Base-by-base conservation (phyloP, 2,329 filamentous ascomycete genomes). In the Ramularia endophylla region DNA sequence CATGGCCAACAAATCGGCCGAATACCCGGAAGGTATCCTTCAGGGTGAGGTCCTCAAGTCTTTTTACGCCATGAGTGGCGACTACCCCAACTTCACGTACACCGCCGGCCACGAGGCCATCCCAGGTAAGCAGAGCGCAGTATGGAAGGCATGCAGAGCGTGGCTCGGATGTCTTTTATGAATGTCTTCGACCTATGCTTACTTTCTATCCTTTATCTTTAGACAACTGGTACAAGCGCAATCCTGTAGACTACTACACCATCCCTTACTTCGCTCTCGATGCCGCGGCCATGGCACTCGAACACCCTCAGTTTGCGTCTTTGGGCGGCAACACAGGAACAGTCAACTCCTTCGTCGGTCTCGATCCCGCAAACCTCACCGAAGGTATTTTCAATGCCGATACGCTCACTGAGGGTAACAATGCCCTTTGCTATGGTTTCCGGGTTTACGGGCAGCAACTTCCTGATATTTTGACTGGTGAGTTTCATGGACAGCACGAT, bases 331-430 rank as follows among this genome's bases (percentile, higher is more conserved):
- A 57, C 25, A 43, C 41, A 2, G 52, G 52, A 13, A 37, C 38
- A 12, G 54, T 56, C 13, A 54, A 57, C 38, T 48, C 51, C 5
- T 57, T 55, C 43, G 36, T 47, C 2, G 51, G 51, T 13, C 46
- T 54, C 28, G 39, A 56, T 29, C 43, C 64, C 6, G 44, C 38
- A 2, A 50, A 66, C 38, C 46, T 69, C 9, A 67, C 60, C 8
- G 56, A 55, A 8, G 66, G 66, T n/a, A 52, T 74, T 0, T 62
- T 67, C 39, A 73, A 70, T 43, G 47, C 56, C 4, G 44, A 53
- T 4, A 39, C 38, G 11, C 17, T 52, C 30, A 38, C 50, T 7
- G 27, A 47, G 25, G 33, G 31, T 2, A 49, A 49, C 31, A 51
- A 51, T 30, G 31, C 49, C 30, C 19, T 49, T 12, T 51, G 49